These are phyloP conservation scores for Coprinopsis marcescibilis DNA, from an alignment of 768 basidiomycete genomes.

Conservation along the genomic window DNA sequence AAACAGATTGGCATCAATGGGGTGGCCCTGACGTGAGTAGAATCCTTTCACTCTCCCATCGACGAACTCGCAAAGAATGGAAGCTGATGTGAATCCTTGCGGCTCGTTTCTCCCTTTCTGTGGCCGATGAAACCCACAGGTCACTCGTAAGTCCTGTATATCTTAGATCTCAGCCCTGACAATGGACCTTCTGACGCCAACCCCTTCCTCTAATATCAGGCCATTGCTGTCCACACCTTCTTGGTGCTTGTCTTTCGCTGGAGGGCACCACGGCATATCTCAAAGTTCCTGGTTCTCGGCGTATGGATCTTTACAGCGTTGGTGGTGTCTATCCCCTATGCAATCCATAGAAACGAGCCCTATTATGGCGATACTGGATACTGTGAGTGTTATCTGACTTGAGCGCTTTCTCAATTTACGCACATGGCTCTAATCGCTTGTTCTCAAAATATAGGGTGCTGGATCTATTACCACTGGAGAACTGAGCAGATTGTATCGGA, in stretches of 20 bases:
- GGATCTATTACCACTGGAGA: slow-evolving; percentile 33
- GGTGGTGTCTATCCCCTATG: slow-evolving; percentile 32
- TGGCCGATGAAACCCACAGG: slow-evolving; percentile 9
- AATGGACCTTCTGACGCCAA: not conserved
- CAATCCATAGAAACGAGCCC: slow-evolving; percentile 24
- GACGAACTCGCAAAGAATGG: not conserved
- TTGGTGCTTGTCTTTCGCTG: slow-evolving; percentile 40
- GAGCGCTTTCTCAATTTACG: no score
- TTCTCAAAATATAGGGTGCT: no score
- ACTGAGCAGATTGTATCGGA: slow-evolving; percentile 40
- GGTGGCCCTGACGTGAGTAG: slow-evolving; percentile 34
- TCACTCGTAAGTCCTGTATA: slow-evolving; percentile 17
- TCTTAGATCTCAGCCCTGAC: not conserved
- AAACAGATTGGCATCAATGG: slow-evolving; percentile 48
- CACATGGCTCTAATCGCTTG: no score
- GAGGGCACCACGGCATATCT: slow-evolving; percentile 23
- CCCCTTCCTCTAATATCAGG: slow-evolving; percentile 17
- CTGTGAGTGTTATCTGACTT: no score
- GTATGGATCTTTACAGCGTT: slow-evolving; percentile 39
- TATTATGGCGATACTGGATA: slow-evolving; percentile 41
- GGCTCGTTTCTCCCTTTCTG: no score
- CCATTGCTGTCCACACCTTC: slow-evolving; percentile 48
- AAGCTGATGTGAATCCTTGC: not conserved
- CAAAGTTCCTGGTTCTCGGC: slow-evolving; percentile 25
- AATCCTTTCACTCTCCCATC: not conserved